Conservation (phyloP, 2,329 filamentous ascomycete species). For the Chrysosporium keratinophilum region DNA sequence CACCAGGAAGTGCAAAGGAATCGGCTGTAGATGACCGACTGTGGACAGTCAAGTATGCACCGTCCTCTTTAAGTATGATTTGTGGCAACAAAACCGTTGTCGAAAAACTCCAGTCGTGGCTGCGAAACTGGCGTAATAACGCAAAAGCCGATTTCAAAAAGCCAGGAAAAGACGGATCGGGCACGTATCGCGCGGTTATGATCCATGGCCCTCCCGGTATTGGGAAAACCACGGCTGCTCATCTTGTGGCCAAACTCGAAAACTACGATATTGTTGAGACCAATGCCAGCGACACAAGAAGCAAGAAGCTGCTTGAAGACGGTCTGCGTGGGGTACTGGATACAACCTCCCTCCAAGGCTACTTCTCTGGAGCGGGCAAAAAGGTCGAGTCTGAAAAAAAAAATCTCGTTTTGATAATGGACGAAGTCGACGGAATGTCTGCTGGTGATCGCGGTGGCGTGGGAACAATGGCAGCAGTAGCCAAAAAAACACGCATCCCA, state of each 20-base stretch:
- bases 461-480: conserved; percentile 83
- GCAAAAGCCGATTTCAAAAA: conserved; percentile 73
- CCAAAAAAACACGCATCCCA: conserved; percentile 88
- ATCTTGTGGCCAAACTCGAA: conserved; percentile 83
- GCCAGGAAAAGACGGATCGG: conserved; percentile 73
- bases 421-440: conserved; percentile 98
- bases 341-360: conserved; percentile 85
- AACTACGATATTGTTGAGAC: conserved; percentile 90
- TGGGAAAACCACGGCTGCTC: conserved; percentile 93
- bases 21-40: conserved; percentile 50
- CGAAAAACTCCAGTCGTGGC: conserved; percentile 80
- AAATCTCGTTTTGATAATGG: conserved; percentile 95
- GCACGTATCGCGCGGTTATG: conserved; percentile 77
- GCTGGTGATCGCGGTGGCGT: conserved; percentile 93
- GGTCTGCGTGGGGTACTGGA: conserved; percentile 84
- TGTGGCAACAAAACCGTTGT: conserved; percentile 89
- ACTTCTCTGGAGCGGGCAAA: conserved; percentile 75
- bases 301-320: conserved; percentile 87
- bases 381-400: conserved; percentile 71
- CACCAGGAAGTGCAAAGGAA: conserved; percentile 28
- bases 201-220: conserved; percentile 93
- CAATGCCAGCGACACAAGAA: conserved; percentile 90
- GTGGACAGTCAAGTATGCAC: conserved; percentile 94
- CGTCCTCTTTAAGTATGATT: conserved; percentile 71
- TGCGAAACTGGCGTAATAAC: conserved; percentile 68